Evolutionary conservation across 805 yeast genomes (phyloP), one percentile per base, ranked within the genome.

Genomic region (Pichia deserticola): DNA sequence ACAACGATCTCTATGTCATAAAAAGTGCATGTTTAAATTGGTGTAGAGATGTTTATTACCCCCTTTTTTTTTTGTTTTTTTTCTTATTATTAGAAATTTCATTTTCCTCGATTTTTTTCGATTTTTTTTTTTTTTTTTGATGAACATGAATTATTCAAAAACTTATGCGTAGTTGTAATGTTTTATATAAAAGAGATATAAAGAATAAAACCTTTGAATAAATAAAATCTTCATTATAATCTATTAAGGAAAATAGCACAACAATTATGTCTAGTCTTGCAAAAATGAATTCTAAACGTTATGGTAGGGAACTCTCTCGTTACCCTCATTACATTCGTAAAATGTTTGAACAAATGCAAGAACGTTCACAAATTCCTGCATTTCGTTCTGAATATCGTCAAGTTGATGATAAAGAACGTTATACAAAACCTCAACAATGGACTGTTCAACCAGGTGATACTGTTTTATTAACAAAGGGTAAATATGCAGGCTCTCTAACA

Each of bases 381-480:
- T 55, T 64, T 27, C 51, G 61, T 51, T 55, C 63, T 7, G 59
- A 58, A 44, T 57, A 51, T 11, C 50, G 54, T 30, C 58, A 58
- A 29, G 68, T 70, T 15, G 65, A 66, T 4, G 63, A 62, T 40
- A 60, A 62, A 12, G 62, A 66, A 40, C 54, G 61, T 48, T 63
- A 54, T 52, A 75, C 74, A 57, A 69, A 71, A 13, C 70, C 77
- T 35, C 71, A 72, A 52, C 75, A 84, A 42, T 76, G 85, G 72
- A 82, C 79, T 43, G 81, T 79, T 55, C 71, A 82, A 42, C 80
- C 79, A 27, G 95, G 95, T 25, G 96, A 88, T 67, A 72, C 84
- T 53, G 95, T 86, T 2, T 77, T 88, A 61, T 73, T 89, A 29
- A 71, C 79, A 30, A 75, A 74, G 46, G 97, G 97, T 20, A 73